A percentile compares a stretch with the other conserved stretches of the same genome.
phyloP scores from a whole-genome alignment of 768 basidiomycete species.

The Kwoniella dejecticola region DNA sequence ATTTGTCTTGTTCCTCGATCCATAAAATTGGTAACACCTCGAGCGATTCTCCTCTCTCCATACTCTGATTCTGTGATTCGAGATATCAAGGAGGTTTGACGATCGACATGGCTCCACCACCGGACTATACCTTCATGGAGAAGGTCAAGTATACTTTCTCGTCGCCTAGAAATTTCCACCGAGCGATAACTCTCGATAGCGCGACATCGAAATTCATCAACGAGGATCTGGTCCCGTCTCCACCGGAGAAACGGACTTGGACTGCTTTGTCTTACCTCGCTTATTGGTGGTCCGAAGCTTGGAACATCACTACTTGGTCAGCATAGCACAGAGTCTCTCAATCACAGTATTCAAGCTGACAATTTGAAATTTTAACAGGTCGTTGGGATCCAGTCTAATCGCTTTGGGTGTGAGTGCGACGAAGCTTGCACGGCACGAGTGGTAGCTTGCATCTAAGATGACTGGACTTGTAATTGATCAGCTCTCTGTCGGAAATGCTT shows the following conservation, averaged over 20 bases:
- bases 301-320: conserved; percentile 20
- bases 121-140: conserved; percentile 18
- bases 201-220: conserved; percentile 26
- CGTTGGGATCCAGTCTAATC: conserved; percentile 19
- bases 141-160: conserved; percentile 27
- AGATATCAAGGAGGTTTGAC: not conserved
- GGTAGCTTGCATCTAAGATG: too few species aligned
- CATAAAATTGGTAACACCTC: not conserved
- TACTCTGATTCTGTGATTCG: not conserved
- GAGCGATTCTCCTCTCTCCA: not conserved
- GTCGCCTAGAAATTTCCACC: conserved; percentile 21
- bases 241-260: conserved; percentile 23
- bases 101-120: conserved; percentile 21
- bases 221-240: conserved; percentile 24
- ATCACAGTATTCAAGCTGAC: too few species aligned
- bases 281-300: conserved; percentile 24
- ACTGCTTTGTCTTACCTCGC: conserved; percentile 11
- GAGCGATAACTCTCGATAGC: conserved; percentile 21
- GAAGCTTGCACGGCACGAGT: not conserved
- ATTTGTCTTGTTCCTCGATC: too few species aligned
- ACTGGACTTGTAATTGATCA: not conserved
- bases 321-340: too few species aligned
- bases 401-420: conserved; percentile 25
- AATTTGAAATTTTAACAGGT: not conserved
- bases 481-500: conserved; percentile 23